A percentile compares a stretch with the other conserved stretches of the same genome.
These are phyloP conservation scores for Aspergillus brasiliensis DNA, from an alignment of 2,329 filamentous ascomycete genomes.

Conservation along the genomic window DNA sequence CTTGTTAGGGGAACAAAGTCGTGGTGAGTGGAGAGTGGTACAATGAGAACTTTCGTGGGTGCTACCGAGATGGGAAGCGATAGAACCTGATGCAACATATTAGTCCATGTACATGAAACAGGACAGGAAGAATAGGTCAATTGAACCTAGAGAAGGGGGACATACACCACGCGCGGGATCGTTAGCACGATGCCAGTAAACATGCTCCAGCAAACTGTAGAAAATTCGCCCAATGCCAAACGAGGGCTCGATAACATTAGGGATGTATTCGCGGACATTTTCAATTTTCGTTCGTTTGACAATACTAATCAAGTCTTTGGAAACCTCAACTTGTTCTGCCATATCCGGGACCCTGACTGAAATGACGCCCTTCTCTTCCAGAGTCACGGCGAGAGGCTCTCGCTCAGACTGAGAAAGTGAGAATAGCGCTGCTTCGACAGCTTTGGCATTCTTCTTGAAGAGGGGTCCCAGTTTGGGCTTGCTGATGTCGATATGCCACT, in stretches of 20 bases:
- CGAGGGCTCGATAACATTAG: constrained; percentile 95
- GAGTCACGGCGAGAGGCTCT: constrained; percentile 75
- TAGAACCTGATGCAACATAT: constrained; percentile 56
- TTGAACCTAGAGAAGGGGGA: constrained; percentile 25
- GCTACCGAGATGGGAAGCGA: constrained; percentile 77
- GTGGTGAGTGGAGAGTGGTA: constrained; percentile 79
- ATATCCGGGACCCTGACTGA: constrained; percentile 25
- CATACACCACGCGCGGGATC: constrained; percentile 86
- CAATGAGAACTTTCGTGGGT: constrained; percentile 90
- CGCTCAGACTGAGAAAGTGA: constrained; percentile 76
- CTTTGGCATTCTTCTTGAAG: constrained; percentile 92
- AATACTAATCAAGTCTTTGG: constrained; percentile 77
- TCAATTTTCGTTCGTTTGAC: constrained; percentile 81
- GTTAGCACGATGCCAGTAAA: constrained; percentile 85
- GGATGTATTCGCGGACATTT: constrained; percentile 85
- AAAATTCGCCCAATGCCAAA: constrained; percentile 96
- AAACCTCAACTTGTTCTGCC: constrained; percentile 75
- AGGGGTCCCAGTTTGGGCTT: constrained; percentile 95
- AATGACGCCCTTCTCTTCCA: constrained; percentile 68
- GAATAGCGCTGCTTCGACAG: constrained; percentile 77
- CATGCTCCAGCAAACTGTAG: constrained; percentile 91
- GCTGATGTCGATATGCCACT: constrained; percentile 84
- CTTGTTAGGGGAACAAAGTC: constrained; percentile 78
- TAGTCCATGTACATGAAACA: background rate
- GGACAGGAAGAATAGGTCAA: background rate